Base-by-base conservation (phyloP, 257 asterid species). In the Solanum chilense region DNA sequence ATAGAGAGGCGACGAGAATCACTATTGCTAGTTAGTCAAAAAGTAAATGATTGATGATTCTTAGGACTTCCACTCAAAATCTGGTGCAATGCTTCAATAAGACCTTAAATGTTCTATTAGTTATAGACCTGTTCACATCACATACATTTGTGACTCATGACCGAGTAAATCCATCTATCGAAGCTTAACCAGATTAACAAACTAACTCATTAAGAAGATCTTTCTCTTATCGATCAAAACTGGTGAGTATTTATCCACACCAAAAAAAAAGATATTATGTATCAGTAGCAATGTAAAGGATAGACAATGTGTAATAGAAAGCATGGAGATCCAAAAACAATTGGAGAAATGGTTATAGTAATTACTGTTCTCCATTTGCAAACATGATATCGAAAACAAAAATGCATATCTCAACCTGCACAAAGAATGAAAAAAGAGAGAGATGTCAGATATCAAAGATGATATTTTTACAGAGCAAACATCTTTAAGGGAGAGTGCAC, bases 331-430 rank as follows among this genome's bases (percentile, higher is more conserved):
- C 25, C 80, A 41, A 25, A 85, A 33, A 85, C 13, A 52, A 82
- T 58, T 74, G 62, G 85, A 86, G 91, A 89, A 75, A 82, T 27
- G 88, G 90, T 52, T 64, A 71, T 85, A 49, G 88, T 86, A 87
- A 93, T 95, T 93, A 95, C 98, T 94, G 98, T 87, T 92, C 90
- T 89, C 98, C 99, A 84, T 93, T 93, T 84, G 95, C 93, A 92
- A 94, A 93, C 99, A 96, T 95, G 90, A 95, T 88, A 88, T 96
- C 99, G 82, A 96, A 96, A 89, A 91, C 93, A 90, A 96, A 96
- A 88, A 96, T 78, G 92, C 99, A 94, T 88, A 96, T 91, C 86
- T 93, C 98, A 85, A 96, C 97, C 99, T 96, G 96, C 93, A 91
- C 12, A 49, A 49, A 10, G 44, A 49, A 81, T 29, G 87, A 37